Evolutionary conservation across 306 rosid genomes (phyloP).

Genomic region (Pyrus pyrifolia): DNA sequence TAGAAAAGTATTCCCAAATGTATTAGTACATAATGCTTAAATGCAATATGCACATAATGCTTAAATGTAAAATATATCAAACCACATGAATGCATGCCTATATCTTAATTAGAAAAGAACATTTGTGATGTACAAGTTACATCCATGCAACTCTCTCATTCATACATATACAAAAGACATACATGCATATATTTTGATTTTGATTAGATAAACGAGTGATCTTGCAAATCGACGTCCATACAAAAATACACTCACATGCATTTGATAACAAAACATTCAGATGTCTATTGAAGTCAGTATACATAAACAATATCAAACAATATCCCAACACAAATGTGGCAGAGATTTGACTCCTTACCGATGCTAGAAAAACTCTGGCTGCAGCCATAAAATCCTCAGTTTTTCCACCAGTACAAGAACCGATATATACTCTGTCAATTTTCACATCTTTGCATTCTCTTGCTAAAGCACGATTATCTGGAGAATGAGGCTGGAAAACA

Average conservation of each 20-base stretch:
- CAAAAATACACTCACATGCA: not conserved
- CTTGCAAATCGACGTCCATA: not conserved
- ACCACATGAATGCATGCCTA: no score
- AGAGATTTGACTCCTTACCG: slow-evolving; percentile 42
- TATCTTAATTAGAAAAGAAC: not conserved
- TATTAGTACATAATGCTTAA: not conserved
- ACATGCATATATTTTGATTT: not conserved
- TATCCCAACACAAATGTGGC: not conserved
- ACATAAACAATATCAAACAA: not conserved
- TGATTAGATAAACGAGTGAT: not conserved
- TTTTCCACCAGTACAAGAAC: slow-evolving; percentile 95
- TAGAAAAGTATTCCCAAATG: not conserved
- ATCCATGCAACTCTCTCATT: no score
- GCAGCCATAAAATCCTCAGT: slow-evolving; percentile 84
- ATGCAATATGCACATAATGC: not conserved
- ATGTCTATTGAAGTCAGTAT: not conserved
- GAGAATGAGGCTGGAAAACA: slow-evolving; percentile 85
- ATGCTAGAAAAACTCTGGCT: slow-evolving; percentile 72
- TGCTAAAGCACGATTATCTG: slow-evolving; percentile 89
- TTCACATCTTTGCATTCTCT: slow-evolving; percentile 96
- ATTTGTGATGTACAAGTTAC: not conserved
- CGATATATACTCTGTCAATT: slow-evolving; percentile 83
- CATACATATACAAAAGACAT: no score
- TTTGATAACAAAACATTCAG: not conserved
- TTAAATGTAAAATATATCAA: not conserved